Percentiles rank a stretch among this genome's conserved stretches.
These are phyloP conservation scores for Thelonectria olida DNA, from an alignment of 2,329 filamentous ascomycete genomes.

Conservation along the genomic window DNA sequence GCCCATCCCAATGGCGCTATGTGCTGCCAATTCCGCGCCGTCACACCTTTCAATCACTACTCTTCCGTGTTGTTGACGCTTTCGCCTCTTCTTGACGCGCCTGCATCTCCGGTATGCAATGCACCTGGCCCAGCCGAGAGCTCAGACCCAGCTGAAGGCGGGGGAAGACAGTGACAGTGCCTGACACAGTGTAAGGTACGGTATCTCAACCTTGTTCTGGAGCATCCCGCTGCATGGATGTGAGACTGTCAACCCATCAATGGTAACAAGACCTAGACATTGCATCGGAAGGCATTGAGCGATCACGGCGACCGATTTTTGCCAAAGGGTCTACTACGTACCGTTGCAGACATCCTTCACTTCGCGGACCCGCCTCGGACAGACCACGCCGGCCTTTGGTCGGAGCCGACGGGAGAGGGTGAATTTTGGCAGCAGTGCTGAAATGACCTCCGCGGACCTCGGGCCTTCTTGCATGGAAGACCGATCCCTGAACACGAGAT, in stretches of 20 bases:
- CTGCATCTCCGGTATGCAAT: background rate
- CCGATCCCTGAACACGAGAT: constrained; percentile 18
- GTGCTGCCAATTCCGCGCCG: constrained; percentile 18
- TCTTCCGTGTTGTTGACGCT: background rate
- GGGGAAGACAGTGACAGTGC: background rate
- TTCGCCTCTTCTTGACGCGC: background rate
- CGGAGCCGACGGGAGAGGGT: background rate
- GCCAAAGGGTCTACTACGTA: background rate
- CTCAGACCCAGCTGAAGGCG: background rate
- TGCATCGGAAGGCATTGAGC: too few relatives aligned
- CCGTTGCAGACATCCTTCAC: background rate
- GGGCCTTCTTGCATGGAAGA: background rate
- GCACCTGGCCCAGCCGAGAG: constrained; percentile 5
- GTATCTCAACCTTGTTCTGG: constrained; percentile 6
- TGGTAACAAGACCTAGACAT: too few relatives aligned
- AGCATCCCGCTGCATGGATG: too few relatives aligned
- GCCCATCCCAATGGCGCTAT: constrained; percentile 33
- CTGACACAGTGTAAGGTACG: background rate
- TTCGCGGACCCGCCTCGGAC: constrained; percentile 1
- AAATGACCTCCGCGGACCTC: background rate
- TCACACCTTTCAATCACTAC: constrained; percentile 4
- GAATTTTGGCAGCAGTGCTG: background rate
- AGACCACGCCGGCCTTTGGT: background rate
- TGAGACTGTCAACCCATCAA: too few relatives aligned
- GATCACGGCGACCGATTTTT: background rate